These are phyloP conservation scores for Gastrolobium bilobum DNA, from an alignment of 306 rosid species.

Conservation along the genomic window DNA sequence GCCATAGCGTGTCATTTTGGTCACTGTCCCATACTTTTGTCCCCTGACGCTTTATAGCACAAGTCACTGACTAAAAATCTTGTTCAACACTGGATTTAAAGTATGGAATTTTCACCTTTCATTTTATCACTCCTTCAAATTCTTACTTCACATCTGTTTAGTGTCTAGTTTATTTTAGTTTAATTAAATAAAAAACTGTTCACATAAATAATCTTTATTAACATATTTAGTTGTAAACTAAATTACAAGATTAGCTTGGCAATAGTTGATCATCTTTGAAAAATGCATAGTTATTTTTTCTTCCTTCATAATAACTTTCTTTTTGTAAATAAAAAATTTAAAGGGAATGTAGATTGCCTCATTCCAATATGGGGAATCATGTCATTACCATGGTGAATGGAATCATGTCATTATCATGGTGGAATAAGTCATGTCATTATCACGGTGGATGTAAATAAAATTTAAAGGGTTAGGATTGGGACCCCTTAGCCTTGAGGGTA, in stretches of 20 bases:
- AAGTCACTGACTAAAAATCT: too few species aligned
- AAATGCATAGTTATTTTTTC: background rate
- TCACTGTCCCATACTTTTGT: too few species aligned
- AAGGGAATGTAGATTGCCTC: background rate
- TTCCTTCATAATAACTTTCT: background rate
- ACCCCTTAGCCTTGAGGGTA: background rate
- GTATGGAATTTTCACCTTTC: too few species aligned
- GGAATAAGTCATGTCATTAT: background rate
- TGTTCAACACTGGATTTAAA: too few species aligned
- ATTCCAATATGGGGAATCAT: background rate
- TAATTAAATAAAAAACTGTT: too few species aligned
- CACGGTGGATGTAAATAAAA: background rate
- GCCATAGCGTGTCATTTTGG: too few species aligned
- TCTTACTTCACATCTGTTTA: background rate
- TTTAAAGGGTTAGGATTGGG: background rate
- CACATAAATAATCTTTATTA: too few species aligned
- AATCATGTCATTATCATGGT: background rate
- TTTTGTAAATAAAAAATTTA: background rate
- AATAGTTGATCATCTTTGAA: background rate
- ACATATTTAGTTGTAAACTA: too few species aligned
- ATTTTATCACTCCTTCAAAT: too few species aligned
- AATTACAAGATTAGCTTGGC: background rate
- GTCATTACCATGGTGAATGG: background rate
- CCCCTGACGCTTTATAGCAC: too few species aligned
- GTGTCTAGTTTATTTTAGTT: background rate